phyloP scores from a whole-genome alignment of 345 rosid genomes.

The Nephelium lappaceum region DNA sequence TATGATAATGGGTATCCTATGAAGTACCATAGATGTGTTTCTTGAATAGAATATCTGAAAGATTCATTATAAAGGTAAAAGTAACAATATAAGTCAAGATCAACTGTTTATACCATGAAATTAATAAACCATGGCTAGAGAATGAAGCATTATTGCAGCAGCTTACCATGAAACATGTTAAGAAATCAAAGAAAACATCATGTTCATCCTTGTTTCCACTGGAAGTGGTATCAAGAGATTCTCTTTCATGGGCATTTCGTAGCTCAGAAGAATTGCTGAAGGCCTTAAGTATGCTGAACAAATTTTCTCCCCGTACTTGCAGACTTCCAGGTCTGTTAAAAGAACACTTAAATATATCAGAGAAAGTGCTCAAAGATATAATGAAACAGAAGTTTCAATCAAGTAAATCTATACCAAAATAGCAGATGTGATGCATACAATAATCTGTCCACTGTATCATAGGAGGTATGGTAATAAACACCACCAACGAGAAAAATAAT shows the following conservation, averaged over 20 bases:
- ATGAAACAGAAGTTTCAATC: slow-evolving; percentile 19
- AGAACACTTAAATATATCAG: slow-evolving; percentile 32
- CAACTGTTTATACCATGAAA: neutral
- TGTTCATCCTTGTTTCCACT: slow-evolving; percentile 51
- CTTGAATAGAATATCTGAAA: slow-evolving; percentile 82
- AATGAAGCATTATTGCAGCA: slow-evolving; percentile 10
- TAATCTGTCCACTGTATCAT: slow-evolving; percentile 92
- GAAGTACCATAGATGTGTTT: slow-evolving; percentile 70
- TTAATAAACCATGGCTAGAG: slow-evolving; percentile 16
- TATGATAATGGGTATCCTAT: slow-evolving; percentile 63
- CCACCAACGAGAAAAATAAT: slow-evolving; percentile 96
- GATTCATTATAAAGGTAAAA: slow-evolving; percentile 27
- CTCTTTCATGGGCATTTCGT: slow-evolving; percentile 59
- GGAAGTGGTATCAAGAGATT: slow-evolving; percentile 38
- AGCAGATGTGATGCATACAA: slow-evolving; percentile 75
- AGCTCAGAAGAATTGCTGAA: slow-evolving; percentile 81
- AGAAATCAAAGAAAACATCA: slow-evolving; percentile 94
- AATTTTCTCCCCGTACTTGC: slow-evolving; percentile 98
- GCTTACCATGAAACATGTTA: slow-evolving; percentile 73
- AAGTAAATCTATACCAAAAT: slow-evolving; percentile 56
- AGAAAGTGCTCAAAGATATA: slow-evolving; percentile 34
- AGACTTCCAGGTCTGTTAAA: slow-evolving; percentile 93
- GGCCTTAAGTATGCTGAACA: slow-evolving; percentile 69
- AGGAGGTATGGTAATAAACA: slow-evolving; percentile 96
- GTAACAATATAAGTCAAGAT: slow-evolving; percentile 7